Evolutionary conservation across 371 early-diverging fungal species (phyloP), one percentile per base, ranked within the genome.

Genomic region (Mortierella sp.): DNA sequence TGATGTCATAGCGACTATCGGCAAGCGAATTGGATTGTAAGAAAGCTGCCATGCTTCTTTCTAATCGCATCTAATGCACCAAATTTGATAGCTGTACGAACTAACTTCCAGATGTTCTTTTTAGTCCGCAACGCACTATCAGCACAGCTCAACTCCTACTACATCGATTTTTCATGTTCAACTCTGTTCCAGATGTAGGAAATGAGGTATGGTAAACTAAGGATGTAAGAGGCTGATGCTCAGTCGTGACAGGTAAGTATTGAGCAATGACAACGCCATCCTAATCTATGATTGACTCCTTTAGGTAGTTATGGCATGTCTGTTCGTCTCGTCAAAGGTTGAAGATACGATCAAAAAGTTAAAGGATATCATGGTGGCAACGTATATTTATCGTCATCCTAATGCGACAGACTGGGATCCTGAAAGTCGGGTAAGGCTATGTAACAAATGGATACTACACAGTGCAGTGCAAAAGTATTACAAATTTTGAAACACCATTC

Each of bases 341-440:
- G 93, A 94, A 63, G 94, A 94, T 59, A 93, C 93, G 0, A 86
- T 90, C 68, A 94, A 94, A 62, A 90, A 89, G 60, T 84, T 93
- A 37, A 90, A 90, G 72, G 93, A 94, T 66, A 91, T 94, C 22
- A 83, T 90, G 72, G 87, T 90, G 5, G 91, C 88, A 45, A 89
- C 90, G 0, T 89, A 90, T 45, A 82, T 85, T 55, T 86, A 88
- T 15, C 79, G 85, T 62, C 85, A 91, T 60, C 90, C 90, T 4
- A 84, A 85, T 13, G 85, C 76, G 43, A 77, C 87, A 57, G 89
- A 90, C 69, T 75, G 89, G 51, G 91, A 90, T 65, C 85, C 88
- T 29, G 90, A 90, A 63, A 75, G 74, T 68, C 76, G 76, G 64
- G 85, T 85, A 69, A 13, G 68, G 31, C 17, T 13, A 26, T 12